Percentiles rank a stretch among this genome's conserved stretches.
Evolutionary conservation across 163 green algal species (phyloP).

Genomic region (Picocystis sp.): DNA sequence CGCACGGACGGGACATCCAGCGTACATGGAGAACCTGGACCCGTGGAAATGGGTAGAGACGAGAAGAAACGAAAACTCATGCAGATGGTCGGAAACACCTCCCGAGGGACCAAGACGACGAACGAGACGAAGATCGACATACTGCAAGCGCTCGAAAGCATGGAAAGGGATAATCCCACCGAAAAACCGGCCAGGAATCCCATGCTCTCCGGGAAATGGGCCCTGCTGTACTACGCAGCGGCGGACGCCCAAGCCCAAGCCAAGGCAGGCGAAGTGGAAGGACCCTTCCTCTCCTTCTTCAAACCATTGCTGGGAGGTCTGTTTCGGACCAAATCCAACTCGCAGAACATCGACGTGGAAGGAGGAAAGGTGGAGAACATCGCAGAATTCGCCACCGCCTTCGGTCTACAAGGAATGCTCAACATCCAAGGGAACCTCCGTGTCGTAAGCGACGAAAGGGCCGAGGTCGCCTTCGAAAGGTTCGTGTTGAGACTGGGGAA

Average conservation of each 20-base stretch:
- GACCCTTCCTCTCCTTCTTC: slow-evolving; percentile 6
- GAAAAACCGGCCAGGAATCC: not conserved
- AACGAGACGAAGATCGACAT: not conserved
- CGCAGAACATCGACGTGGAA: slow-evolving; percentile 6
- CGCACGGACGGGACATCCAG: not conserved
- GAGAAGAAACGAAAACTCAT: too few species aligned
- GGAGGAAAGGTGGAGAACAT: slow-evolving; percentile 2
- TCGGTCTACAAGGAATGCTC: not conserved
- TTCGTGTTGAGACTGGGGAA: too few species aligned
- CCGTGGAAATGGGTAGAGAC: too few species aligned
- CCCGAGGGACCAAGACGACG: not conserved
- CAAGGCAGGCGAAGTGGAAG: slow-evolving; percentile 3
- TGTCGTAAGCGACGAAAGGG: not conserved
- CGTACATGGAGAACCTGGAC: not conserved
- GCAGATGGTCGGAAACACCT: too few species aligned
- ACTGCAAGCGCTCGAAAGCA: not conserved
- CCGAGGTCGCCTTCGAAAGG: not conserved
- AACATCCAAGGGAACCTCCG: slow-evolving; percentile 2
- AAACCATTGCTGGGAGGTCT: slow-evolving; percentile 2
- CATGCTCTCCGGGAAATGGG: not conserved
- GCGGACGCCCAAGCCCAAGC: not conserved
- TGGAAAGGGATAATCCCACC: not conserved
- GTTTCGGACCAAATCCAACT: slow-evolving; percentile 3
- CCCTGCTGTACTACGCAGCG: slow-evolving; percentile 4
- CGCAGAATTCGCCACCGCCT: slow-evolving; percentile 2